A percentile compares a stretch with the other conserved stretches of the same genome.
Conservation (phyloP, 345 rosid genomes). For the Rhodamnia rubescens region DNA sequence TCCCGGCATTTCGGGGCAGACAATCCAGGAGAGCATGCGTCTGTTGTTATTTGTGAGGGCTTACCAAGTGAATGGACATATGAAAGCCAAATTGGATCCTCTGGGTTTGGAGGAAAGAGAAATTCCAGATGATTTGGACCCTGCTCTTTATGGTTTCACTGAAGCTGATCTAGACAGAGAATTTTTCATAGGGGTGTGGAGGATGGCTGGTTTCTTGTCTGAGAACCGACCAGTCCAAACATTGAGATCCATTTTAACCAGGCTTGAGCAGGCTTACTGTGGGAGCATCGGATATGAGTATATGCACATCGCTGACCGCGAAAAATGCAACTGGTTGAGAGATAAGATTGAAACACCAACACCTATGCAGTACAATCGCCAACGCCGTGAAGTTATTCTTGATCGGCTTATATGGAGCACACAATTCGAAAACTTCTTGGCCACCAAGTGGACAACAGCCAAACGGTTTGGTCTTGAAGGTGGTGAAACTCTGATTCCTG, state of each 20-base stretch:
- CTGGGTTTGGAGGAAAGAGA: conserved; percentile 7
- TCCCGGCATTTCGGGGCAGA: conserved; percentile 12
- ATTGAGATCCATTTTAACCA: conserved; percentile 6
- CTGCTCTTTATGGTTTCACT: conserved; percentile 9
- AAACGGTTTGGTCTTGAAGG: conserved; percentile 18
- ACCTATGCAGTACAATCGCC: conserved; percentile 12
- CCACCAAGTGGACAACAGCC: conserved; percentile 15
- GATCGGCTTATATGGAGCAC: conserved; percentile 18
- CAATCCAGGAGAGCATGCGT: conserved; percentile 16
- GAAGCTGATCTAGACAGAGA: conserved; percentile 14
- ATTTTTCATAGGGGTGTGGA: conserved; percentile 14
- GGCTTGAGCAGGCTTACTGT: conserved; percentile 16
- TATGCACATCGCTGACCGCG: conserved; percentile 15
- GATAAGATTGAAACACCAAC: conserved; percentile 14
- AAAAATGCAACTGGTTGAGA: conserved; percentile 12
- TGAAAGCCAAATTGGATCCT: conserved; percentile 12
- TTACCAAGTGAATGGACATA: conserved; percentile 13
- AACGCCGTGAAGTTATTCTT: conserved; percentile 14
- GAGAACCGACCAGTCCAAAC: conserved; percentile 14
- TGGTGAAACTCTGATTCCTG: conserved; percentile 14
- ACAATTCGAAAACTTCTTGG: conserved; percentile 10
- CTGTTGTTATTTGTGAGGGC: conserved; percentile 11
- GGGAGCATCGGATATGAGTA: conserved; percentile 14
- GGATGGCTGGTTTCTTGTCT: conserved; percentile 12
- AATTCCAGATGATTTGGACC: conserved; percentile 8